Evolutionary conservation across 139 green algal species (phyloP).

Genomic region (Chlamydomonas eustigma): DNA sequence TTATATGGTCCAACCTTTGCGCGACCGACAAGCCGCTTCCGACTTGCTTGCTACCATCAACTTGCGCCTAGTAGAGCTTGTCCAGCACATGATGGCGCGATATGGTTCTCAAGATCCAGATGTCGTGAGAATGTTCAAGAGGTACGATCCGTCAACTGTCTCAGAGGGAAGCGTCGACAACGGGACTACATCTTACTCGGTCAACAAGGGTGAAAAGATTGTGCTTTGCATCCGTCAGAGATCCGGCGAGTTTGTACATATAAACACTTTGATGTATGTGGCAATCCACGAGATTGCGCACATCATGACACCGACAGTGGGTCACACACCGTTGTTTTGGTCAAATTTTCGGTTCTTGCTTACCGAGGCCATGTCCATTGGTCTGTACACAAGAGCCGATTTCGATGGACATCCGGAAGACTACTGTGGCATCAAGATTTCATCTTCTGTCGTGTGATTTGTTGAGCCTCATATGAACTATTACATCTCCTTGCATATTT

Average conservation of each 20-base stretch:
- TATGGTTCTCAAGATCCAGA: neutral
- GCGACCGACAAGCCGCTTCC: neutral
- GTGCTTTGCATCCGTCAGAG: neutral
- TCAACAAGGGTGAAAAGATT: conserved; percentile 1
- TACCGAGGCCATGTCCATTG: neutral
- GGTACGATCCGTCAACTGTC: neutral
- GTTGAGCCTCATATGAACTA: too few relatives aligned
- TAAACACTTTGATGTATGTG: neutral
- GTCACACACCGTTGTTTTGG: neutral
- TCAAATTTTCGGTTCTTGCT: neutral
- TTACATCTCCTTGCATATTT: too few relatives aligned
- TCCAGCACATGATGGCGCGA: too few relatives aligned
- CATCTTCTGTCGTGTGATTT: neutral
- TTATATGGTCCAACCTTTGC: neutral
- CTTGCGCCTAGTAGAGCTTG: neutral
- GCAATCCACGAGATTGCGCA: neutral
- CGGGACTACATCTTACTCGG: neutral
- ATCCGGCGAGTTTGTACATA: neutral
- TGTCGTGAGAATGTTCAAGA: neutral
- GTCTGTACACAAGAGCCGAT: neutral
- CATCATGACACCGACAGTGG: neutral
- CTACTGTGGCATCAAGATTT: neutral
- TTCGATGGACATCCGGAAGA: neutral
- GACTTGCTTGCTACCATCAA: neutral
- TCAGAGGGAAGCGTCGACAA: neutral